Percentiles rank a stretch among this genome's conserved stretches.
phyloP scores from a whole-genome alignment of 148 eudicot species.

The Rhododendron molle region DNA sequence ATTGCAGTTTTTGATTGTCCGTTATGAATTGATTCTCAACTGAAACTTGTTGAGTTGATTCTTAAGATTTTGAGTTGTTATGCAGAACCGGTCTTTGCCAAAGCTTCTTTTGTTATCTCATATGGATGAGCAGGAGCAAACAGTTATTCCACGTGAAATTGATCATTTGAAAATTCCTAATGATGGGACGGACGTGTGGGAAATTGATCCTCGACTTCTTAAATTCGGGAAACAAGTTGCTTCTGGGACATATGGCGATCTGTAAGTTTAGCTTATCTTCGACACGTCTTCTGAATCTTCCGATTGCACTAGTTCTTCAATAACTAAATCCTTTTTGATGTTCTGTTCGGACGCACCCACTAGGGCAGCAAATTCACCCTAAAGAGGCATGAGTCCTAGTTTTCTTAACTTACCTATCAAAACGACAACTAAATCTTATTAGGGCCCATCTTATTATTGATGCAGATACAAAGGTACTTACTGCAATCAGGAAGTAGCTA shows the following conservation, averaged over 20 bases:
- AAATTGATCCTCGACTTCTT: slow-evolving; percentile 74
- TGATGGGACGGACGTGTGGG: slow-evolving; percentile 99
- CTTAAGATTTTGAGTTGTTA: slow-evolving; percentile 5
- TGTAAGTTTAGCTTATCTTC: slow-evolving; percentile 50
- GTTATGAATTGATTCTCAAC: slow-evolving; percentile 2
- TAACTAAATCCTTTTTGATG: neutral
- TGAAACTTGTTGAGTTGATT: neutral
- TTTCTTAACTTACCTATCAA: neutral
- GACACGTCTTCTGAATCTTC: neutral
- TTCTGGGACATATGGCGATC: slow-evolving; percentile 96
- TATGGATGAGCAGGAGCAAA: slow-evolving; percentile 40
- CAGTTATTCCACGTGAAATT: slow-evolving; percentile 34
- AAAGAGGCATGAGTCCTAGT: neutral
- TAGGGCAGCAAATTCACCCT: neutral
- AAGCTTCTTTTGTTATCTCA: slow-evolving; percentile 47
- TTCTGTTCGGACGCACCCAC: neutral
- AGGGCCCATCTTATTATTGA: neutral
- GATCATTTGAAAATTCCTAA: slow-evolving; percentile 71
- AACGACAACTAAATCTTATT: neutral
- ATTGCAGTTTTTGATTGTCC: neutral
- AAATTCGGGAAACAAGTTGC: slow-evolving; percentile 85
- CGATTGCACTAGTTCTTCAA: neutral
- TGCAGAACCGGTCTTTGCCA: slow-evolving; percentile 75
- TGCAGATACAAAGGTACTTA: slow-evolving; percentile 90
- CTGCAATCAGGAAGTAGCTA: slow-evolving; percentile 95